Conservation (phyloP, 2,329 filamentous ascomycete species). For the Cercospora zeina region DNA sequence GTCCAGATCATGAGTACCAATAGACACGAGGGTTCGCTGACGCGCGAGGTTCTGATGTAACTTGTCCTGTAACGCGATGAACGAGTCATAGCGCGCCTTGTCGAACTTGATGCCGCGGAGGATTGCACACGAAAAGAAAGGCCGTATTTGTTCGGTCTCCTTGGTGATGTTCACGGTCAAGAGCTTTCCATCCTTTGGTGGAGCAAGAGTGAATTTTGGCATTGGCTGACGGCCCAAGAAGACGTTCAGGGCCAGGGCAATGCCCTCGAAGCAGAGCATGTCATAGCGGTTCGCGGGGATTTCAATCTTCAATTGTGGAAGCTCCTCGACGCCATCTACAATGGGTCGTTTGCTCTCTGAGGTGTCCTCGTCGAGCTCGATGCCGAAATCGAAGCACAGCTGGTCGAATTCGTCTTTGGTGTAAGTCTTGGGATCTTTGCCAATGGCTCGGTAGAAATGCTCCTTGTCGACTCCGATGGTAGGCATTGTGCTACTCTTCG, state of each 20-base stretch:
- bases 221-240: slow-evolving; percentile 75
- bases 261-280: slow-evolving; percentile 96
- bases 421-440: slow-evolving; percentile 65
- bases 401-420: slow-evolving; percentile 95
- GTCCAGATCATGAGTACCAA: slow-evolving; percentile 95
- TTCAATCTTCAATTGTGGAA: slow-evolving; percentile 94
- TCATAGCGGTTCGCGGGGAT: slow-evolving; percentile 90
- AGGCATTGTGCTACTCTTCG: slow-evolving; percentile 67
- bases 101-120: slow-evolving; percentile 90
- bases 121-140: slow-evolving; percentile 85
- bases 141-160: slow-evolving; percentile 74
- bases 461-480: slow-evolving; percentile 97
- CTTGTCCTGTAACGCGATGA: slow-evolving; percentile 97
- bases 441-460: slow-evolving; percentile 88
- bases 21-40: slow-evolving; percentile 90
- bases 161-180: slow-evolving; percentile 72
- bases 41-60: slow-evolving; percentile 93
- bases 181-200: slow-evolving; percentile 70
- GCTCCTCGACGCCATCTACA: slow-evolving; percentile 77
- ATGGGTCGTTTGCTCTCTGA: slow-evolving; percentile 71
- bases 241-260: slow-evolving; percentile 92
- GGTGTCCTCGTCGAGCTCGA: slow-evolving; percentile 96
- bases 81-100: slow-evolving; percentile 87
- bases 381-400: slow-evolving; percentile 97
- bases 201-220: slow-evolving; percentile 75